Evolutionary conservation across 2,329 filamentous ascomycete genomes (phyloP).

Genomic region (Cryphonectria nitschkei): DNA sequence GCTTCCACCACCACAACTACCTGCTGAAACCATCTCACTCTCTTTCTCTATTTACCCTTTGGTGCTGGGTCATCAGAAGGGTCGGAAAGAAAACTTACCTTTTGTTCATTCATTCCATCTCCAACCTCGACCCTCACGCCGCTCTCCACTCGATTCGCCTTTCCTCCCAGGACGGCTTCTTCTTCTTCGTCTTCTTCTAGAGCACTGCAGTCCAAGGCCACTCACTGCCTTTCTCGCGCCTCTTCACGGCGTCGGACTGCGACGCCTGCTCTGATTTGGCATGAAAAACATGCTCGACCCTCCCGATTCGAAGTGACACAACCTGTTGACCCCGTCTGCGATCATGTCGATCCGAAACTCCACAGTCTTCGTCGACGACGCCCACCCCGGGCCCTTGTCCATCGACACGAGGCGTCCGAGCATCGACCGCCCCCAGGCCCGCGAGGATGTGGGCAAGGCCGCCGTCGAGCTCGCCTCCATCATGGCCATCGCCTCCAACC

Average conservation of each 20-base stretch:
- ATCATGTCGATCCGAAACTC: conserved; percentile 33
- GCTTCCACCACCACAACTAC: not conserved
- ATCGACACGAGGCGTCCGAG: conserved; percentile 35
- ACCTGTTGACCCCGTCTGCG: conserved; percentile 17
- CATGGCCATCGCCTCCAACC: conserved; percentile 55
- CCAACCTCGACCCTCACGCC: not conserved
- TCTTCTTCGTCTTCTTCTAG: not conserved
- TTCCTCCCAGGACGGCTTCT: not conserved
- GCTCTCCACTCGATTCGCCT: not conserved
- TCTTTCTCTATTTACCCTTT: not conserved
- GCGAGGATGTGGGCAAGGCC: conserved; percentile 45
- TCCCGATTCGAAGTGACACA: conserved; percentile 22
- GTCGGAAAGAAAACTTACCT: conserved; percentile 2
- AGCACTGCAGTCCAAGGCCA: not conserved
- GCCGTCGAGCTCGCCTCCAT: conserved; percentile 49
- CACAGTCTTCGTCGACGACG: conserved; percentile 33
- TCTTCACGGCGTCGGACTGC: not conserved
- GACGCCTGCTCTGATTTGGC: conserved; percentile 11
- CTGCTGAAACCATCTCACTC: not conserved
- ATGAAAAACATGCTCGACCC: conserved; percentile 24
- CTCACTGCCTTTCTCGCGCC: conserved; percentile 1
- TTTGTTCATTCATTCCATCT: not conserved
- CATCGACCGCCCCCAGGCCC: conserved; percentile 31
- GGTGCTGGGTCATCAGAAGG: conserved; percentile 26
- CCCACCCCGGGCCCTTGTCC: conserved; percentile 33